Evolutionary conservation across 345 rosid species (phyloP), one percentile per base, ranked within the genome.

Genomic region (Mercurialis annua): DNA sequence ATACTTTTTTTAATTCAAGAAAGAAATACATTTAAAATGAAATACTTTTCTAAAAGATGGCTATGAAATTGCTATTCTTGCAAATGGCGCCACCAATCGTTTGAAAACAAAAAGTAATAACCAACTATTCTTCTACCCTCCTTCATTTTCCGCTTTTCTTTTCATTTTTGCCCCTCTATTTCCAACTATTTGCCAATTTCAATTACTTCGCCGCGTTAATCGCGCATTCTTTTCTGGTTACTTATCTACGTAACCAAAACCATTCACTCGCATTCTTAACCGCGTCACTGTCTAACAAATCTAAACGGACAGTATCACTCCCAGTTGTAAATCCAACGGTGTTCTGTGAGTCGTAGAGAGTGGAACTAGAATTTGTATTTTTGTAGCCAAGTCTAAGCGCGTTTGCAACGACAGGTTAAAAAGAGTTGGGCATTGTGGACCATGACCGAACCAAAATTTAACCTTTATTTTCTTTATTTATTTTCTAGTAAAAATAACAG

Each of bases 151-250:
- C 16, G 52, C 7, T 49, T 38, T 64, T 31, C 40, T 40, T 0
- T 38, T 29, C 8, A 66, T 2, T n/a, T 53, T 23, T 59, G 6
- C 26, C 73, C 42, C 29, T 3, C 5, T 6, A 1, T 20, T 52
- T 34, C n/a, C 15, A 0, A 3, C 17, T 24, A 69, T 73, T 73
- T 53, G 67, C 68, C 18, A 24, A 29, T 31, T 3, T 54, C 40
- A 64, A 10, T 62, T 42, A 14, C 72, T 62, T 71, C 17, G 57
- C 68, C 77, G 73, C 81, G 81, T 72, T 59, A 65, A 81, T 75
- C 42, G 49, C 68, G 79, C 73, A 70, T 1, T 65, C 17, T 15
- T 77, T 69, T 59, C 65, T 33, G 64, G 66, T 48, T 14, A n/a
- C 16, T 21, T 23, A 18, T 16, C 12, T 14, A 33, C 7, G 34